A percentile compares a stretch with the other conserved stretches of the same genome.
Conservation (phyloP, 2,329 filamentous ascomycete genomes). For the Sporothrix luriei region DNA sequence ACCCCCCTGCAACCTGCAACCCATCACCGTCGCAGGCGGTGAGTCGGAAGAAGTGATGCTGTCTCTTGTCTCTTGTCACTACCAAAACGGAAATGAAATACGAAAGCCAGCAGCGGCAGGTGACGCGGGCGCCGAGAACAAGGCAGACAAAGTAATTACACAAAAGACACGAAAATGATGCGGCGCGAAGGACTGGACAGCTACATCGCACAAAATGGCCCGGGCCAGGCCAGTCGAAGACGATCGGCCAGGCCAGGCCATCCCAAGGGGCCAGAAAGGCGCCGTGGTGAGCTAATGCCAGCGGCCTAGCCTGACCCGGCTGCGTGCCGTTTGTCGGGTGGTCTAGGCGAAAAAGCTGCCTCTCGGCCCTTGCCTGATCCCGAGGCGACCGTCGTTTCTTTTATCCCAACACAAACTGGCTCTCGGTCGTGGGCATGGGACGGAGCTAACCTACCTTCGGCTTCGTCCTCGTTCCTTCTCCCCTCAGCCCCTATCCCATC, state of each 20-base stretch:
- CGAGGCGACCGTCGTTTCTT: constrained; percentile 19
- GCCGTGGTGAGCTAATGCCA: constrained; percentile 17
- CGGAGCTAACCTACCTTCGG: background rate
- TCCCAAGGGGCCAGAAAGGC: constrained; percentile 21
- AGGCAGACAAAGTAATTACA: background rate
- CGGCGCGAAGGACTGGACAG: background rate
- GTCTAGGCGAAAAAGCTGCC: constrained; percentile 28
- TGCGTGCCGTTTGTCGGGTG: constrained; percentile 32
- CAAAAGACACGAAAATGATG: background rate
- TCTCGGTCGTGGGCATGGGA: background rate
- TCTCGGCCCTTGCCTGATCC: constrained; percentile 31
- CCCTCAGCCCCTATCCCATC: background rate
- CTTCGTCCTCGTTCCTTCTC: background rate
- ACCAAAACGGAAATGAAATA: background rate
- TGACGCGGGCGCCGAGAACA: background rate
- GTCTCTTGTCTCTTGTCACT: background rate
- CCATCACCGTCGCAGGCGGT: constrained; percentile 30
- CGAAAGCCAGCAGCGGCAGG: background rate
- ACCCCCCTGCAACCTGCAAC: constrained; percentile 25
- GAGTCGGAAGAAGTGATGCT: constrained; percentile 25
- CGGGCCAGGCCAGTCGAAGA: background rate
- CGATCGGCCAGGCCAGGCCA: background rate
- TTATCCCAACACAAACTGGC: background rate
- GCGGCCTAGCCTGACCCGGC: constrained; percentile 20
- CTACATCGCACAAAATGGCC: background rate